Base-by-base conservation (phyloP, 192 early-diverging fungal genomes). In the Geosiphon pyriformis region DNA sequence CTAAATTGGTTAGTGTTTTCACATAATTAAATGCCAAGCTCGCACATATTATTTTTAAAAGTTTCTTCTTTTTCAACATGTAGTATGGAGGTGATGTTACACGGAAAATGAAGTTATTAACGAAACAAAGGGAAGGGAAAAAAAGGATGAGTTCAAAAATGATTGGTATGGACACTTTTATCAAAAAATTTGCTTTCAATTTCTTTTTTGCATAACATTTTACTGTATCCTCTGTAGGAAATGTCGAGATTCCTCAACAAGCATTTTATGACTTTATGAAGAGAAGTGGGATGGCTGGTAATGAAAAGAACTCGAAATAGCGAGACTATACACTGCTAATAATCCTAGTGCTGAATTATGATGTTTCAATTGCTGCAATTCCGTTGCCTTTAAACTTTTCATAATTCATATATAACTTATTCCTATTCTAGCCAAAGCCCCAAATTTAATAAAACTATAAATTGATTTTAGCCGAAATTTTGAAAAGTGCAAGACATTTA, bases 91-190 rank as follows among this genome's bases (percentile, higher is more conserved):
- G 96, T 20, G 96, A 98, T 78, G 85, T 94, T 15, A 92, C 94
- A 1, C 85, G 96, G 26, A 96, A 94, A 76, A 98, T 97, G 96
- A 98, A 98, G 78, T 82, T 98, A 49, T 72, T 98, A 63, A 87
- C 95, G 56, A 90, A 90, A 61, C 93, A 95, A 78, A 96, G 96
- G 78, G 94, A 89, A 58, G 94, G 94, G 59, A 98, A 98, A 82
- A 96, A 97, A 81, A 80, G 89, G 49, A 91, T 95, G 90, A 85
- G 81, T 42, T 64, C 68, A 27, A 94, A 92, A 72, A 81, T 82
- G 69, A 87, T 88, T 72, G 88, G 88, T 75, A 70, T 69, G 59
- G 31, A 7, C n/a, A n/a, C n/a, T n/a, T n/a, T n/a, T n/a, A n/a
- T n/a, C n/a, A n/a, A n/a, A n/a, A n/a, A n/a, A n/a, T n/a, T n/a